Base-by-base conservation (phyloP, 1,284 basidiomycete genomes). In the Puccinia brachypodii region DNA sequence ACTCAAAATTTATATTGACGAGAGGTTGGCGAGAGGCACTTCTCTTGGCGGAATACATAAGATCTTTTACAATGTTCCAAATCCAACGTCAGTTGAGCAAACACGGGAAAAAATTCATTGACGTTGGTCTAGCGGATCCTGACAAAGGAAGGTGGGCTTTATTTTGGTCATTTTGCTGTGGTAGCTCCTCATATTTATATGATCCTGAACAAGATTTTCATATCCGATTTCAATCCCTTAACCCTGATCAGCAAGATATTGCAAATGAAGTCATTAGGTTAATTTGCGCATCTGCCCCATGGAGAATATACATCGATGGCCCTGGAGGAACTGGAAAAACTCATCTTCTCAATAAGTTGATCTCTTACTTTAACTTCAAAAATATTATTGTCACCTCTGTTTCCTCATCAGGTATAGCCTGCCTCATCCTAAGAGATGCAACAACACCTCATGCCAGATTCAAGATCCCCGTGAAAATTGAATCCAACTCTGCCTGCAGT, bases 241-340 rank as follows among this genome's bases (percentile, higher is more conserved):
- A 25, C 38, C 28, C 3, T 25, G 36, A 69, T 9, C 38, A 69
- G 66, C 14, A 19, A 19, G 28, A 4, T 19, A 53, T 42, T 14
- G 44, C 28, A 3, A 16, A n/a, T 3, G 36, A 13, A 11, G 14
- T 44, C 1, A 38, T 44, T 19, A 28, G 19, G 9, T 11, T 40
- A 2, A 6, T 40, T 28, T 16, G 6, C 13, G 36, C 2, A 7
- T 4, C 1, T 8, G 31, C 14, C 8, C 31, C 60, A 3, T 36
- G 7, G 11, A n/a, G 2, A 16, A 33, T 53, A 11, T 73, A 25
- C 28, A 50, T 73, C n/a, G 44, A 73, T 53, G 71, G 71, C 1
- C 71, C 71, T 7, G 71, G 47, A 2, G 71, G 71, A 16, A 33
- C 3, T 36, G 47, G 71, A 1, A 73, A 73, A 36, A 73, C 71